Evolutionary conservation across 2,329 filamentous ascomycete species (phyloP), one percentile per base, ranked within the genome.

Genomic region (Curvularia eragrostidis): DNA sequence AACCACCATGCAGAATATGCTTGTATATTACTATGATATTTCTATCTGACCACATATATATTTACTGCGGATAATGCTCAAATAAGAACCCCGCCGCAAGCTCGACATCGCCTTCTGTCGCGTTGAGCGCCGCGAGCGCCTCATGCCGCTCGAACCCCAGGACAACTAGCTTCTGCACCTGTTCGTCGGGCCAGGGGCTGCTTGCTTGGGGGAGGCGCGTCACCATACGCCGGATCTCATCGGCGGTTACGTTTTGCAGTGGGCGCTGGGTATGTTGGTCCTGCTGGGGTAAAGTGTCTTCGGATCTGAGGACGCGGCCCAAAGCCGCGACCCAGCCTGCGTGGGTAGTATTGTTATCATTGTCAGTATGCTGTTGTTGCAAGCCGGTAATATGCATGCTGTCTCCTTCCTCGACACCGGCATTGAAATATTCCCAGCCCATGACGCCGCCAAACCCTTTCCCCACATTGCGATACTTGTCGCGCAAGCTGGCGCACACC

Each of bases 341-440:
- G 47, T 71, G 69, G 7, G 67, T 68, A 1, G 69, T 73, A 13
- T 32, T 32, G 5, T 32, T 13, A 13, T 32, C 15, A 5, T 5
- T 32, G 12, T 5, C n/a, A n/a, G n/a, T n/a, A n/a, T 32, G 9
- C 28, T 30, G 34, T 73, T 71, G 5, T 64, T 69, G 44, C 0
- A 69, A 63, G 4, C 69, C 64, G 1, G 67, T 47, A 0, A 74
- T 64, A 8, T 75, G 67, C 5, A 67, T 65, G 10, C 74, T 15
- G 39, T 76, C 73, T 0, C 65, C 62, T 0, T 72, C 72, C 26
- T 64, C 63, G 23, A 71, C 68, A 15, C 75, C 75, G 10, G 89
- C 86, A 79, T 96, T 96, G 79, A 94, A 97, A 74, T 95, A 97
- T 79, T 97, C 93, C 93, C 93, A 97, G 2, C 92, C 92, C 88